Evolutionary conservation across 2,329 filamentous ascomycete genomes (phyloP).

Genomic region (Aquanectria penicillioides): DNA sequence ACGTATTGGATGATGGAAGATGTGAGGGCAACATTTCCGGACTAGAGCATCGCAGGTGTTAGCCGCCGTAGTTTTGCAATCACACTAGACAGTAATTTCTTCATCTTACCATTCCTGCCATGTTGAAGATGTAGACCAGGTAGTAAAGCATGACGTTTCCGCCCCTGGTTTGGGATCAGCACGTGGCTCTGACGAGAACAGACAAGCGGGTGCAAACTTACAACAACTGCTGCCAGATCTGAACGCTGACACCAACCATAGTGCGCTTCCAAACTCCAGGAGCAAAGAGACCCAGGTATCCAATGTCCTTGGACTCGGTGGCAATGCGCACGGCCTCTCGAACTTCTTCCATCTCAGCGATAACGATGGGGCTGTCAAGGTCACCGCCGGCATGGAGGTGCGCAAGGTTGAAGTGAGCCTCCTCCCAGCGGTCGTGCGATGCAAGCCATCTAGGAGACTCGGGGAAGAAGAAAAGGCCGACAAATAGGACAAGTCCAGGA

Average conservation of each 20-base stretch:
- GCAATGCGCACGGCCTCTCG: slow-evolving; percentile 51
- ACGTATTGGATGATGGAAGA: slow-evolving; percentile 66
- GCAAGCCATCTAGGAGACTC: slow-evolving; percentile 73
- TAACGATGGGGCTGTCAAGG: slow-evolving; percentile 61
- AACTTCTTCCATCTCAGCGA: slow-evolving; percentile 68
- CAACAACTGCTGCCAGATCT: slow-evolving; percentile 64
- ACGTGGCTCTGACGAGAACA: accelerated
- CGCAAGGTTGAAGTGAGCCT: slow-evolving; percentile 61
- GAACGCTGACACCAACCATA: slow-evolving; percentile 59
- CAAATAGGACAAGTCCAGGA: slow-evolving; percentile 66
- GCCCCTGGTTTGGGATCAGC: slow-evolving; percentile 43
- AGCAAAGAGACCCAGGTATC: slow-evolving; percentile 57
- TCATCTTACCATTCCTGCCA: slow-evolving; percentile 60
- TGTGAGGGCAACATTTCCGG: slow-evolving; percentile 52
- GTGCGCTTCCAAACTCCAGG: slow-evolving; percentile 61
- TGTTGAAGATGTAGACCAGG: slow-evolving; percentile 70
- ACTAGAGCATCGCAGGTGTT: slow-evolving; percentile 19
- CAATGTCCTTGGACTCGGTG: slow-evolving; percentile 49
- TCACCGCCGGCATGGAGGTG: slow-evolving; percentile 67
- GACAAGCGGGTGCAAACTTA: slow-evolving; percentile 8
- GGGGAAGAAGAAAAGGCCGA: slow-evolving; percentile 68
- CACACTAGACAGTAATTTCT: background rate
- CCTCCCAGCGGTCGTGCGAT: slow-evolving; percentile 68
- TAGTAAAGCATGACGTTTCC: slow-evolving; percentile 69
- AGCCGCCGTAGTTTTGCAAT: background rate